phyloP scores from a whole-genome alignment of 257 asterid species.

The Nicotiana attenuata region DNA sequence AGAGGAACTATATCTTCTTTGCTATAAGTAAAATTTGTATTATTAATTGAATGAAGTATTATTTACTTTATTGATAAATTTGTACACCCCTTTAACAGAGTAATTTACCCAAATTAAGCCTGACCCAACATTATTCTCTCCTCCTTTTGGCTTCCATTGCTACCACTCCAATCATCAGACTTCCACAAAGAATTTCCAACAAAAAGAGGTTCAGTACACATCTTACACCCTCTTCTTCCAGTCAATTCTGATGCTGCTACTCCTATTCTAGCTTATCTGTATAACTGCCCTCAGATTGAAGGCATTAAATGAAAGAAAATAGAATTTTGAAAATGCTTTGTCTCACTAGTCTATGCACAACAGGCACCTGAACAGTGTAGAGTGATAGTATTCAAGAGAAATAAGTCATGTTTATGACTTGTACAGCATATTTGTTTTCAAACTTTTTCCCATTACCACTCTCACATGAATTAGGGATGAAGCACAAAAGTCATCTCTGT shows the following conservation, averaged over 20 bases:
- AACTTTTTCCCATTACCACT: not conserved
- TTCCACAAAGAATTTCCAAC: not conserved
- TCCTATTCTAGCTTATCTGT: not conserved
- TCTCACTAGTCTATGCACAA: not conserved
- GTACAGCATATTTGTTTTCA: not conserved
- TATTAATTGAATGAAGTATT: not conserved
- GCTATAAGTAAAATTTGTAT: not conserved
- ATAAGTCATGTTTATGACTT: not conserved
- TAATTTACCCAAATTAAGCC: not conserved
- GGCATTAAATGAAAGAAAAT: not conserved
- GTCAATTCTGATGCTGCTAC: not conserved
- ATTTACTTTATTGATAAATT: not conserved
- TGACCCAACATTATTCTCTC: not conserved
- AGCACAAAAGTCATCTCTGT: not conserved
- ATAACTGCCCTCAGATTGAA: not conserved
- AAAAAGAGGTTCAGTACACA: not conserved
- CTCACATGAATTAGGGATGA: not conserved
- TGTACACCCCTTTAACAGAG: not conserved
- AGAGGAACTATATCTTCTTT: not conserved
- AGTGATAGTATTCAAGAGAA: not conserved
- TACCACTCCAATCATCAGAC: not conserved
- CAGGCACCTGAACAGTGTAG: not conserved
- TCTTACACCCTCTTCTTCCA: not conserved
- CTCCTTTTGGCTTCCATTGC: not conserved
- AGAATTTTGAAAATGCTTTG: not conserved